Conservation (phyloP, 768 basidiomycete genomes). For the Lactarius quietus region DNA sequence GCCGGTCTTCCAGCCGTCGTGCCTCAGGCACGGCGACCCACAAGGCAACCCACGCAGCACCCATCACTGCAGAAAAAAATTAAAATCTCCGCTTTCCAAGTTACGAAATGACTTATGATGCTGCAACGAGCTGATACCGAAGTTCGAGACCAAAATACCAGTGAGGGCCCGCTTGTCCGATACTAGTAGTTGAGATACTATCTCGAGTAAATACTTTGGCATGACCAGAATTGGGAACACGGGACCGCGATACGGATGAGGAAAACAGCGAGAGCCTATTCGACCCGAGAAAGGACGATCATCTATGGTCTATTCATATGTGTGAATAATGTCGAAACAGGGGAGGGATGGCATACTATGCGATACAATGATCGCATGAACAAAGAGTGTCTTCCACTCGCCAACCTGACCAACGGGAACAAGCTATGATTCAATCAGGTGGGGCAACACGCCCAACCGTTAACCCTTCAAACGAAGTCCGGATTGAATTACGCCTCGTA, state of each 20-base stretch:
- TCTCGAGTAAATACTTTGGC: conserved; percentile 62
- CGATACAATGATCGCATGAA: conserved; percentile 38
- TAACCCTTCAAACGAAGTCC: not conserved
- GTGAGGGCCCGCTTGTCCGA: conserved; percentile 68
- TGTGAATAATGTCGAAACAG: not conserved
- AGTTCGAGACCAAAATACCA: conserved; percentile 51
- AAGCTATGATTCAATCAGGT: conserved; percentile 1
- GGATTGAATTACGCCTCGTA: not conserved
- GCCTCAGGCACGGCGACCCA: not conserved
- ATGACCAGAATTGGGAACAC: conserved; percentile 59
- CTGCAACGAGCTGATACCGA: conserved; percentile 58
- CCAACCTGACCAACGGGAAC: conserved; percentile 31
- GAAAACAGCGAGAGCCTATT: conserved; percentile 46
- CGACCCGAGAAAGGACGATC: conserved; percentile 46
- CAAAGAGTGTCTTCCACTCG: conserved; percentile 34
- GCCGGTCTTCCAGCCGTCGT: conserved; percentile 38
- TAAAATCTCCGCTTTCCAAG: not conserved
- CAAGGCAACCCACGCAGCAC: not conserved
- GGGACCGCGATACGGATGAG: conserved; percentile 21
- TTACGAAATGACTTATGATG: conserved; percentile 44
- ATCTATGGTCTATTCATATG: conserved; percentile 38
- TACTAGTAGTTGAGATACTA: conserved; percentile 41
- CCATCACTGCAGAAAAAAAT: conserved; percentile 44
- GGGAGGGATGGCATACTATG: conserved; percentile 28
- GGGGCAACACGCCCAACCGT: conserved; percentile 21